Base-by-base conservation (phyloP, 202 grass and related monocot species). In the Schoenoplectus triqueter region DNA sequence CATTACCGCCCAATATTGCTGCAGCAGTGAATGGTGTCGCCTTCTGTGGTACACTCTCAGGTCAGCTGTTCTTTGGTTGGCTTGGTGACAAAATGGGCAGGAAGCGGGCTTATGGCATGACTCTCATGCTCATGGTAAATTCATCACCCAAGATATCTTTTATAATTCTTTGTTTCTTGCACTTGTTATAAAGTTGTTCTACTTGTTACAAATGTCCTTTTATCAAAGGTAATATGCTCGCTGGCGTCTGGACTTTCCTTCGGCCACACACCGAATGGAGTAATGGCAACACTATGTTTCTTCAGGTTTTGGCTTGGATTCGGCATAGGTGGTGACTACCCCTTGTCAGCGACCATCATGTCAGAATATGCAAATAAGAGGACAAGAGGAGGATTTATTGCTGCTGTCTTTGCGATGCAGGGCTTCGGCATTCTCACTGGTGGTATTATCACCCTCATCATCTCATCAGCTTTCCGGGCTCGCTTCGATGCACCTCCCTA, bases 211-310 rank as follows among this genome's bases (percentile, higher is more conserved):
- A 57, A 57, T 22, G 54, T 54, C 31, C 14, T 57, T 17, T 40
- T 44, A 60, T 59, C 40, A 44, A 7, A 83, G 92, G 88, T 94
- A 4, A 20, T 94, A 85, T 94, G 88, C 42, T 94, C 92, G 45
- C 0, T 94, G 50, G 92, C 82, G 0, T 94, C 93, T 11, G 93
- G 88, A 0, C 87, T 95, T 42, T 91, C 93, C 21, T 95, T 95
- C 20, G 85, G 85, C 44, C 82, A 88, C 85, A 84, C 88, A 10
- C 63, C 87, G 0, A 55, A 61, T 2, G 56, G 66, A 6, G 90
- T 95, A 18, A 85, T 92, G 80, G 81, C 85, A 47, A 89, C 93
- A 0, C 89, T 95, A 39, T 92, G 90, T 82, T 95, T 95, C 90
- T 95, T 95, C 76, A 90, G 93, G 13, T 95, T 95, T 83, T 95